Evolutionary conservation across 2,329 filamentous ascomycete genomes (phyloP).

Genomic region (Dothistroma septosporum): DNA sequence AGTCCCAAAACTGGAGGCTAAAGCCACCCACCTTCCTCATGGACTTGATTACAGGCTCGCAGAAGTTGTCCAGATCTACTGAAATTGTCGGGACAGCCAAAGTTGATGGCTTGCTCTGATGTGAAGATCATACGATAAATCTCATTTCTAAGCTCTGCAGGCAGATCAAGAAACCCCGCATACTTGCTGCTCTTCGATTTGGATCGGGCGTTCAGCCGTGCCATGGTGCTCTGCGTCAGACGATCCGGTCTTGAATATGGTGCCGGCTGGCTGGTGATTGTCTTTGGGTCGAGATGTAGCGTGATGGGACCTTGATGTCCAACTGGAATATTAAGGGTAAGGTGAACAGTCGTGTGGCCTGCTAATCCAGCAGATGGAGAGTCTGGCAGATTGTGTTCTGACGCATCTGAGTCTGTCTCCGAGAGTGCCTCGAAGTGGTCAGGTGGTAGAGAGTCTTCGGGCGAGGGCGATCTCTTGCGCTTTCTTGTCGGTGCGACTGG

Average conservation of each 20-base stretch:
- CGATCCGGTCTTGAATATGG: constrained; percentile 6
- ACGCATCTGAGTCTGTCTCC: constrained; percentile 12
- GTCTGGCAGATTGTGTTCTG: not conserved
- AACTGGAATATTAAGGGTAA: constrained; percentile 46
- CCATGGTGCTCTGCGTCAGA: constrained; percentile 15
- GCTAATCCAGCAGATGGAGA: constrained; percentile 3
- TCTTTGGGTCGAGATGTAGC: constrained; percentile 38
- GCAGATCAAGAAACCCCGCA: constrained; percentile 33
- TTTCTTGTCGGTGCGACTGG: constrained; percentile 24
- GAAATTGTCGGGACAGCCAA: constrained; percentile 37
- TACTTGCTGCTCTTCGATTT: constrained; percentile 17
- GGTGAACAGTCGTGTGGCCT: constrained; percentile 30
- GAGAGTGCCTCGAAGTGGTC: constrained; percentile 18
- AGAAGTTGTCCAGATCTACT: constrained; percentile 44
- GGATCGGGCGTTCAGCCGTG: constrained; percentile 20
- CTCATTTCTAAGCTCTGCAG: constrained; percentile 45
- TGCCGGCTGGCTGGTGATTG: constrained; percentile 8
- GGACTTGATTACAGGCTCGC: constrained; percentile 43
- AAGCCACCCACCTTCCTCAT: constrained; percentile 18
- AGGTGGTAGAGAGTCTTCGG: constrained; percentile 19
- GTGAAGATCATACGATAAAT: constrained; percentile 46
- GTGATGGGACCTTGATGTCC: constrained; percentile 45
- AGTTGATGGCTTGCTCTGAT: constrained; percentile 33
- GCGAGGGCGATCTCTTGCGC: constrained; percentile 31
- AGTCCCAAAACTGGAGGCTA: not conserved